Conservation (phyloP, 352 stramenopile genomes). For the Phytophthora pisi region DNA sequence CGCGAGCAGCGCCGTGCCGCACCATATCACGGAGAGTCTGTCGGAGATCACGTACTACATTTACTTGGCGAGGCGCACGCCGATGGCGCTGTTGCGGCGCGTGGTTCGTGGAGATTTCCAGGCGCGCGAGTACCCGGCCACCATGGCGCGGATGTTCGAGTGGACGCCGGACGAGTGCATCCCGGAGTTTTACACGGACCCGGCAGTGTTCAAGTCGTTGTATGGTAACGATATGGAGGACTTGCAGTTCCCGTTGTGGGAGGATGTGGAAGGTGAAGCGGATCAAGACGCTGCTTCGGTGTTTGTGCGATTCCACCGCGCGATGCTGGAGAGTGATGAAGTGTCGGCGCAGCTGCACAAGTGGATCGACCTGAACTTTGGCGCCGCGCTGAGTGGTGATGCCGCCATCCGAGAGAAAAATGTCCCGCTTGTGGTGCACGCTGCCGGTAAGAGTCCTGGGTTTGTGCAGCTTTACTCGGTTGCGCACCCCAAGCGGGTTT, state of each 20-base stretch:
- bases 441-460: slow-evolving; percentile 63
- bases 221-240: slow-evolving; percentile 78
- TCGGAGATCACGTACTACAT: slow-evolving; percentile 97
- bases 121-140: slow-evolving; percentile 93
- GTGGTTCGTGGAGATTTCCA: slow-evolving; percentile 94
- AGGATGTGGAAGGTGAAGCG: slow-evolving; percentile 25
- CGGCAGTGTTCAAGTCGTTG: slow-evolving; percentile 84
- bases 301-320: slow-evolving; percentile 92
- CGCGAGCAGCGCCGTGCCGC: slow-evolving; percentile 80
- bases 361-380: slow-evolving; percentile 98
- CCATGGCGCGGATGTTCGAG: slow-evolving; percentile 90
- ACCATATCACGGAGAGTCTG: slow-evolving; percentile 96
- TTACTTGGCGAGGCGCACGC: slow-evolving; percentile 93
- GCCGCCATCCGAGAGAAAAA: slow-evolving; percentile 91
- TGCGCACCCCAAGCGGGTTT: slow-evolving; percentile 41
- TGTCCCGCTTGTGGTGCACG: slow-evolving; percentile 72
- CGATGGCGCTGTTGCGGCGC: slow-evolving; percentile 79
- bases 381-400: slow-evolving; percentile 78
- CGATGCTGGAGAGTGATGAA: slow-evolving; percentile 91
- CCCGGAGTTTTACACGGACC: slow-evolving; percentile 94
- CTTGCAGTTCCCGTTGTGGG: slow-evolving; percentile 82
- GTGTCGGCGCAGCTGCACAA: slow-evolving; percentile 88
- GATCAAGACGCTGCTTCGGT: slow-evolving; percentile 32
- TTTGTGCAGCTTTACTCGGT: slow-evolving; percentile 77
- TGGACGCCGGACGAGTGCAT: slow-evolving; percentile 98